Evolutionary conservation across 1,284 basidiomycete genomes (phyloP), one percentile per base, ranked within the genome.

Genomic region (Entoloma clypeatum): DNA sequence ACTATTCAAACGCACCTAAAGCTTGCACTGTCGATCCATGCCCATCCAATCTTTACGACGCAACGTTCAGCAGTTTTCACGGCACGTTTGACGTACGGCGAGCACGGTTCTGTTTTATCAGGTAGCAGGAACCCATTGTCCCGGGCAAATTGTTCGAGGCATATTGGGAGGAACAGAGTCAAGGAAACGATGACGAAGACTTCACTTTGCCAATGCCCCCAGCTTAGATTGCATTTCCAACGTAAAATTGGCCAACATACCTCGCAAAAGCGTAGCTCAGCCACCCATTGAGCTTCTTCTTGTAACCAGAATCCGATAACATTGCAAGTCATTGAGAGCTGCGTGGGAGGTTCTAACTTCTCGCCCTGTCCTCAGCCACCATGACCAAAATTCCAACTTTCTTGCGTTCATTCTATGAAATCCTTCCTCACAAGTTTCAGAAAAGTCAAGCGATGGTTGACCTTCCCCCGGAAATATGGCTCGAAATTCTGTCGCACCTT

Each of bases 1-100:
- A 18, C 16, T 16, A n/a, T 11, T 2, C 6, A 6, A 22, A 56
- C 79, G 36, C 39, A 88, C 89, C 88, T 92, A 63, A 92, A 92
- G 53, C 86, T 89, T 1, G 90, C 87, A 10, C 74, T 89, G 57
- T 93, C 90, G 34, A 93, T 75, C 89, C 89, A 92, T 1, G 68
- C 45, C 72, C 88, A 86, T 0, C 76, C 83, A 42, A 89, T 64
- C 57, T 81, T 81, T 36, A 89, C 85, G 1, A 81, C 83, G 58
- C 86, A 89, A 19, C 83, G 71, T 7, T 62, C 70, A 11, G 55
- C 53, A 7, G 41, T 14, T 33, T 17, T 5, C 45, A 33, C 10
- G 42, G 39, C 3, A 23, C 48, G 58, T 7, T 56, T 59, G 5
- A 53, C 52, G 11, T 50, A 51, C 3, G 54, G 41, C 7, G 43